Base-by-base conservation (phyloP, 2,329 filamentous ascomycete species). In the Leptographium galeiforme region DNA sequence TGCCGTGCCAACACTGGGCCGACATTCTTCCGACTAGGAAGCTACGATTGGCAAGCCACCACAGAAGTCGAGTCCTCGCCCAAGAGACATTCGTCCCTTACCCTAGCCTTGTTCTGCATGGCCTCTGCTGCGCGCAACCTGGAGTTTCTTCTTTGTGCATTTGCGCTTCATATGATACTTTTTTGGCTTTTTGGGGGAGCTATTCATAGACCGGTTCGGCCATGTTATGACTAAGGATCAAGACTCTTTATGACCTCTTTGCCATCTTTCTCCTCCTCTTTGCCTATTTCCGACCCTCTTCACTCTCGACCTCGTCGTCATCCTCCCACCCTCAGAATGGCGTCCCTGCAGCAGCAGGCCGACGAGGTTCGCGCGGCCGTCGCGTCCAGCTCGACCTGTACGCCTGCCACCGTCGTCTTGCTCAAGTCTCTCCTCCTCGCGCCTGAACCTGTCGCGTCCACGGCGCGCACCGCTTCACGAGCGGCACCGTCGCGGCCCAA, bases 321-420 rank as follows among this genome's bases (percentile, higher is more conserved):
- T 47, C 18, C 8, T 47, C 10, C 33, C 25, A n/a, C 10, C 30
- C 6, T 8, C 30, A 16, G 11, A 19, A 73, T 73, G 71, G 63
- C 66, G 60, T 65, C 68, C 44, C 55, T 65, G 51, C 63, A 67
- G 57, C 58, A 63, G 54, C 68, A 70, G 58, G 69, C 70, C 59
- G 72, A 75, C 55, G 68, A 66, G 54, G 68, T 77, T 62, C 75
- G 72, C 62, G 63, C 62, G 58, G 70, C 73, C 51, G 67, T 77
- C 41, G 62, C 64, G 50, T 72, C 72, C 19, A 68, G 68, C 58
- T 63, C 71, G 51, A 74, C 73, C 60, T 78, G 75, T 59, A 70
- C 73, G 34, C 64, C 71, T 14, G 61, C 68, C 12, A 77, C 72
- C 2, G 67, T 70, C 6, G 63, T 66, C 48, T 62, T 69, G 25